Evolutionary conservation across 306 rosid genomes (phyloP), one percentile per base, ranked within the genome.

Genomic region (Prunus fruticosa): DNA sequence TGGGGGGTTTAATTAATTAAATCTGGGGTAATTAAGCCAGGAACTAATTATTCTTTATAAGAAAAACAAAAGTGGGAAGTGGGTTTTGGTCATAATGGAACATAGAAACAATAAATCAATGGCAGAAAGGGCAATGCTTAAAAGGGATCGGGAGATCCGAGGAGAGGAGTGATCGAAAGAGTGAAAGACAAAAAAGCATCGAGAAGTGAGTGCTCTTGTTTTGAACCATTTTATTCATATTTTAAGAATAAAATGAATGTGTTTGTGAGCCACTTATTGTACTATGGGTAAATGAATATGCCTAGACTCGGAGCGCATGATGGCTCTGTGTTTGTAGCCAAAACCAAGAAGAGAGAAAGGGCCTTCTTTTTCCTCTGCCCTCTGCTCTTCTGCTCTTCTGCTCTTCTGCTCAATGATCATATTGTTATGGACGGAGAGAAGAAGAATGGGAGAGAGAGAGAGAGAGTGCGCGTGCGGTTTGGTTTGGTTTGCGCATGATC

Each of bases 61-160:
- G 43, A 6, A 34, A 6, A 34, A 6, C 43, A 34, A 34, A 34
- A 34, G 41, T 6, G 41, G 41, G 41, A 34, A 1, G 41, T 34
- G 41, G 41, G 41, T 34, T 34, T 34, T 51, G 19, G 56, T 13
- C 56, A 51, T 9, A 46, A 46, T 46, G 19, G 32, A 5, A 32
- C 30, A 58, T 0, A 70, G 16, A 76, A 81, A 69, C 34, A 84
- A 67, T 76, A 79, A 86, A 86, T 78, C 70, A 81, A 78, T 73
- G 86, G 14, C 82, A 80, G 76, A 82, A 64, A 87, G 78, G 80
- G 83, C 28, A 79, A 71, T 80, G 78, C 63, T 67, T 20, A 61
- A 81, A 84, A 63, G 77, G 30, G 75, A 65, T 80, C 56, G 96
- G 86, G 86, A 84, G 96, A 90, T 90, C 96, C 96, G 76, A 90